phyloP scores from a whole-genome alignment of 208 protist genomes.

The Leishmania tropica region DNA sequence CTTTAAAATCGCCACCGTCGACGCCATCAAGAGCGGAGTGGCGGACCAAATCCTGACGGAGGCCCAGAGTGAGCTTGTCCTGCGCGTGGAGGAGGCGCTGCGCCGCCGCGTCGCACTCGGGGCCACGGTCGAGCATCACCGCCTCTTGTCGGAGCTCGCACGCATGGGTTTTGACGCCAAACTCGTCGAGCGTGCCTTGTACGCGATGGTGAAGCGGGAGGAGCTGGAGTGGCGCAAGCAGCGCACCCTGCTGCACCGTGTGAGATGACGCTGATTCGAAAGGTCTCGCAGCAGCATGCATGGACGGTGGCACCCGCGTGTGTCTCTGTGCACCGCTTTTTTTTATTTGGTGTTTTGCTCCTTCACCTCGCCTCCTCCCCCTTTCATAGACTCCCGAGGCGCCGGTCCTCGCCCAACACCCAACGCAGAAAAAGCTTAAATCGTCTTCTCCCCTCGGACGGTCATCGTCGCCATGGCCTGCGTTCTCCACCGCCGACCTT shows the following conservation, averaged over 20 bases:
- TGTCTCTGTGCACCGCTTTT: not conserved
- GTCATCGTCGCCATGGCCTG: not conserved
- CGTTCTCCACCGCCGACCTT: not conserved
- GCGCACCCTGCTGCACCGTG: slow-evolving; percentile 76
- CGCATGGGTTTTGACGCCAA: slow-evolving; percentile 86
- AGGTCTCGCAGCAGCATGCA: not conserved
- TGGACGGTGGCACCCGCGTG: not conserved
- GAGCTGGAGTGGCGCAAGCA: slow-evolving; percentile 92
- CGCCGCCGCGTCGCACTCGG: slow-evolving; percentile 82
- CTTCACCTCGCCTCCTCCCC: too few species aligned
- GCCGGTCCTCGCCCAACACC: not conserved
- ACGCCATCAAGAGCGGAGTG: slow-evolving; percentile 90
- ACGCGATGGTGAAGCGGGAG: slow-evolving; percentile 88
- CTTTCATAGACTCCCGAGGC: not conserved
- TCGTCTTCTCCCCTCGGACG: not conserved
- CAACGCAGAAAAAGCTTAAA: not conserved
- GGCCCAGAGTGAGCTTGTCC: slow-evolving; percentile 80
- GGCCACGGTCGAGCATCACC: slow-evolving; percentile 85
- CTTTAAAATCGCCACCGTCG: slow-evolving; percentile 95
- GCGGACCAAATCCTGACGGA: slow-evolving; percentile 81
- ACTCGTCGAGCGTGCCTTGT: slow-evolving; percentile 86
- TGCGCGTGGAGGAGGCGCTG: slow-evolving; percentile 86
- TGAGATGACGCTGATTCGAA: slow-evolving; percentile 35
- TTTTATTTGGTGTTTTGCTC: not conserved
- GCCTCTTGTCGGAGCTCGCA: slow-evolving; percentile 76